Evolutionary conservation across 73 alveolate genomes (phyloP).

Genomic region (Blepharisma stoltei): DNA sequence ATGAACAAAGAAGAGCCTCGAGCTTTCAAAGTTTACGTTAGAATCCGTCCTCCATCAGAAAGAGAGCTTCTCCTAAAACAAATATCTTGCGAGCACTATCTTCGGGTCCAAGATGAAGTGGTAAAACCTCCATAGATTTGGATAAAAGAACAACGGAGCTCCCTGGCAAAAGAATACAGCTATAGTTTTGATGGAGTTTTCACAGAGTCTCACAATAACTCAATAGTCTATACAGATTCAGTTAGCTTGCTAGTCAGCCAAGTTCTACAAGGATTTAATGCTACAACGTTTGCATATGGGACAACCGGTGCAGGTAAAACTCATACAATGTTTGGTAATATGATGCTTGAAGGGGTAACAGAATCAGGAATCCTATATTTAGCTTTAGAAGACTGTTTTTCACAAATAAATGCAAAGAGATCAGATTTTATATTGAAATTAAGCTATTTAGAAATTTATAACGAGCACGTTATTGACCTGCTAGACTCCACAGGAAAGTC

Average conservation of each 20-base stretch:
- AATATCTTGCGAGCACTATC: not conserved
- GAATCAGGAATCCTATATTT: slow-evolving; percentile 8
- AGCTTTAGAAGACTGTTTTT: slow-evolving; percentile 6
- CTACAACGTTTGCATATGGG: slow-evolving; percentile 92
- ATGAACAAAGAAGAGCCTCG: no score
- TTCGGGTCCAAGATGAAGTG: not conserved
- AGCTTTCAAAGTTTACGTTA: slow-evolving; percentile 1
- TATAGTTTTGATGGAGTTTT: slow-evolving; percentile 51
- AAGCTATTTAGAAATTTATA: slow-evolving; percentile 81
- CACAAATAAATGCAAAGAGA: not conserved
- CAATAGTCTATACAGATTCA: slow-evolving; percentile 31
- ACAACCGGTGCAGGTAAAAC: slow-evolving; percentile 96
- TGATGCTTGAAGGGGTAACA: slow-evolving; percentile 33
- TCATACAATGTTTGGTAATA: slow-evolving; percentile 84
- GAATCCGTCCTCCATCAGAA: slow-evolving; percentile 12
- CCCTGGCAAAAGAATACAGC: slow-evolving; percentile 33
- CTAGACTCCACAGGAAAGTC: slow-evolving; percentile 43
- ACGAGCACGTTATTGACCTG: slow-evolving; percentile 82
- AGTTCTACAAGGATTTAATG: slow-evolving; percentile 82
- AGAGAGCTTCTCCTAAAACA: not conserved
- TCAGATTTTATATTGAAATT: slow-evolving; percentile 48
- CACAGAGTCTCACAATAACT: slow-evolving; percentile 34
- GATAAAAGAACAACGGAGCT: slow-evolving; percentile 22
- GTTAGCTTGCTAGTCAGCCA: slow-evolving; percentile 58
- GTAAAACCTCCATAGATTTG: slow-evolving; percentile 9